A percentile compares a stretch with the other conserved stretches of the same genome.
Conservation (phyloP, 2,329 filamentous ascomycete genomes). For the Aspergillus versicolor region DNA sequence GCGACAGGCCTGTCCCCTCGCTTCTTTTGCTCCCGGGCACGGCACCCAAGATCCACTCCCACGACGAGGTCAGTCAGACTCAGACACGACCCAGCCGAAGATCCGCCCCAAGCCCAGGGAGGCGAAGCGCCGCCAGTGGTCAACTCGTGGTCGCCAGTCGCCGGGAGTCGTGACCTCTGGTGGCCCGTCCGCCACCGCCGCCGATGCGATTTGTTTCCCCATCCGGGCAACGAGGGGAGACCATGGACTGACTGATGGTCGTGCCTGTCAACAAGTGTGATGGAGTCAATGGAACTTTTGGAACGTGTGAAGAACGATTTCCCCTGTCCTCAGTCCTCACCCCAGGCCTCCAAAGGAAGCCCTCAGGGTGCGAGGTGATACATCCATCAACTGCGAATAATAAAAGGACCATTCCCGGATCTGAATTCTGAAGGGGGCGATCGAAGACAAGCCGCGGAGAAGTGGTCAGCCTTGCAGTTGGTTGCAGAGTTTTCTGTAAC, state of each 20-base stretch:
- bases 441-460: slow-evolving; percentile 10
- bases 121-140: slow-evolving; percentile 19
- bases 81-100: background rate
- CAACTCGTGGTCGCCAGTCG: background rate
- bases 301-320: slow-evolving; percentile 12
- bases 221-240: slow-evolving; percentile 21
- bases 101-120: slow-evolving; percentile 7
- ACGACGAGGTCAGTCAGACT: slow-evolving; percentile 10
- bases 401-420: background rate
- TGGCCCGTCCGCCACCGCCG: slow-evolving; percentile 12
- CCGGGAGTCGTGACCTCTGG: slow-evolving; percentile 9
- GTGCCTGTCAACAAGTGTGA: background rate
- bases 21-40: slow-evolving; percentile 13
- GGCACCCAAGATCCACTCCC: slow-evolving; percentile 19
- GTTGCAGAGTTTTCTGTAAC: slow-evolving; percentile 7
- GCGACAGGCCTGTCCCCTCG: background rate
- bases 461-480: background rate
- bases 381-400: slow-evolving; percentile 4
- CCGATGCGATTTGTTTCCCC: slow-evolving; percentile 15
- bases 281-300: background rate
- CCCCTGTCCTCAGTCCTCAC: background rate
- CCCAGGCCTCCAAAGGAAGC: background rate
- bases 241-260: background rate
- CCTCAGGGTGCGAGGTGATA: background rate
- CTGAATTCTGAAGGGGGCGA: background rate